Evolutionary conservation across 2,329 filamentous ascomycete species (phyloP).

Genomic region (Amylocarpus encephaloides): DNA sequence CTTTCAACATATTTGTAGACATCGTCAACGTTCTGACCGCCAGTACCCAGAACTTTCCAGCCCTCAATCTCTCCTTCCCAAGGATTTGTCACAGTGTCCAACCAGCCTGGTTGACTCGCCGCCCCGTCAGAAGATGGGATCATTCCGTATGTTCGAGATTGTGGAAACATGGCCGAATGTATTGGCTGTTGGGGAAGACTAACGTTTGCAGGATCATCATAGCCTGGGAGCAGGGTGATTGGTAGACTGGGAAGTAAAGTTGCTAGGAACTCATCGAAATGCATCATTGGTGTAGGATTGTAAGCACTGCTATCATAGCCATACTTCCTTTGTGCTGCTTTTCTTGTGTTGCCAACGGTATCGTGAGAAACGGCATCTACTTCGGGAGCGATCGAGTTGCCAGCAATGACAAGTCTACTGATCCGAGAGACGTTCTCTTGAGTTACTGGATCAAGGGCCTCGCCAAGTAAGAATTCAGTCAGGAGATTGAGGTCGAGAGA

Average conservation of each 20-base stretch:
- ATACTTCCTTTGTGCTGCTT: constrained; percentile 65
- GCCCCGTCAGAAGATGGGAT: constrained; percentile 31
- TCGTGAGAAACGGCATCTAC: constrained; percentile 25
- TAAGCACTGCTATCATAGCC: constrained; percentile 88
- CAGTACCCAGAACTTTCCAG: constrained; percentile 78
- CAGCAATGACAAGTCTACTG: constrained; percentile 81
- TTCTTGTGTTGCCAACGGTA: constrained; percentile 29
- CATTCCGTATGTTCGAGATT: constrained; percentile 60
- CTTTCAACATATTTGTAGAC: constrained; percentile 84
- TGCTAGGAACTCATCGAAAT: constrained; percentile 77
- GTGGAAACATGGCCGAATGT: constrained; percentile 85
- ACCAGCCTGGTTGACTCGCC: constrained; percentile 57
- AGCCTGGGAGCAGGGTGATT: constrained; percentile 80
- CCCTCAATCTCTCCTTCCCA: constrained; percentile 89
- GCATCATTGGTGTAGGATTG: constrained; percentile 76
- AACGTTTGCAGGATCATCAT: constrained; percentile 78
- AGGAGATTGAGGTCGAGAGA: constrained; percentile 71
- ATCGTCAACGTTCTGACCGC: constrained; percentile 90
- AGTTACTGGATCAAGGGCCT: constrained; percentile 55
- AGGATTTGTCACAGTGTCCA: constrained; percentile 87
- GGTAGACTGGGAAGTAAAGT: constrained; percentile 79
- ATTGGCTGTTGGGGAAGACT: constrained; percentile 90
- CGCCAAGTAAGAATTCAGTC: constrained; percentile 81
- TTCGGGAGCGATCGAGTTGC: constrained; percentile 63
- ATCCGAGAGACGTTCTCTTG: constrained; percentile 62